Percentiles rank a stretch among this genome's conserved stretches.
Evolutionary conservation across 805 yeast genomes (phyloP).

Genomic region (Ogataea naganishii): DNA sequence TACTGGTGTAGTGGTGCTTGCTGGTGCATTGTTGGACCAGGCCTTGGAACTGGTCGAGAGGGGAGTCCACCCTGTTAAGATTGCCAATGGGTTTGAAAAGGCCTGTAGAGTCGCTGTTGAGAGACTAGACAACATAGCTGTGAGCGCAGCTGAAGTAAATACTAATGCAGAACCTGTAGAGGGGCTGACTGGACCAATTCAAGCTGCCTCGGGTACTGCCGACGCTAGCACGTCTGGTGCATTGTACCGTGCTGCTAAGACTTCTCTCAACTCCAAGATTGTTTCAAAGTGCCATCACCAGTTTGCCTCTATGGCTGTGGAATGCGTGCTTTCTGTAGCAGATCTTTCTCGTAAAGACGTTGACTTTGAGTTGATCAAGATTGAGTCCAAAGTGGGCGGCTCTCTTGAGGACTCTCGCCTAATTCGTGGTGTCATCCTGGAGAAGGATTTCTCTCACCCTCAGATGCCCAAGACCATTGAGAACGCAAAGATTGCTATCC

Average conservation of each 20-base stretch:
- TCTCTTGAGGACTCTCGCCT: constrained; percentile 76
- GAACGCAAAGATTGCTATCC: constrained; percentile 84
- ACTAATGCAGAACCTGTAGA: constrained; percentile 21
- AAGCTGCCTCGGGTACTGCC: too few species aligned
- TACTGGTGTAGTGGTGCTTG: constrained; percentile 95
- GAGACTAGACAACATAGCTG: constrained; percentile 69
- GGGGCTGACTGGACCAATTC: constrained; percentile 17
- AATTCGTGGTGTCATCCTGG: constrained; percentile 87
- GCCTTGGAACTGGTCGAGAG: constrained; percentile 90
- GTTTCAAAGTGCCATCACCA: constrained; percentile 90
- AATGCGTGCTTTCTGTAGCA: constrained; percentile 86
- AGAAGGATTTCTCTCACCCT: constrained; percentile 96
- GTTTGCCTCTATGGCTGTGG: constrained; percentile 96
- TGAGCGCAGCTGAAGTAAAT: constrained; percentile 38
- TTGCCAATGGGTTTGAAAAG: constrained; percentile 95
- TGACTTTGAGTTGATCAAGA: constrained; percentile 91
- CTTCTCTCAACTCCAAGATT: constrained; percentile 91
- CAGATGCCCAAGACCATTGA: constrained; percentile 85
- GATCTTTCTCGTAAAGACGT: constrained; percentile 90
- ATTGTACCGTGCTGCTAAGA: constrained; percentile 84
- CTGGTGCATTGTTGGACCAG: constrained; percentile 90
- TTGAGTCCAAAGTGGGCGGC: constrained; percentile 96
- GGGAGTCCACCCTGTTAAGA: constrained; percentile 94
- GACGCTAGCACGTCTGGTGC: too few species aligned
- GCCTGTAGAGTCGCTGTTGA: constrained; percentile 88